phyloP scores from a whole-genome alignment of 441 rosid species.

The Croton setiger region DNA sequence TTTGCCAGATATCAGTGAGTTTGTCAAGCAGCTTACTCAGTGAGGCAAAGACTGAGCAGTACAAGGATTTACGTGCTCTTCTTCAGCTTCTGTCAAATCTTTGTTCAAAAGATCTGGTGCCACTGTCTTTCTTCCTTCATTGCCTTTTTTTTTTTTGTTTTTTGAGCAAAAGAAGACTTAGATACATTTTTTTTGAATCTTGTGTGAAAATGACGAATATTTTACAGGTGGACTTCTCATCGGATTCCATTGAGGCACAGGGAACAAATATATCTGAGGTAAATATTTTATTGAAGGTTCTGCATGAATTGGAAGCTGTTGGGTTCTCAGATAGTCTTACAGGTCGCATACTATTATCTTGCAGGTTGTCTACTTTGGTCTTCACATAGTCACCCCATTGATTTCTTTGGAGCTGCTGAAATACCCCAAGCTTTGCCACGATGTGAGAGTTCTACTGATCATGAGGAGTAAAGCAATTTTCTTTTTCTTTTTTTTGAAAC shows the following conservation, averaged over 20 bases:
- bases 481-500: constrained; percentile 13
- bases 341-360: constrained; percentile 64
- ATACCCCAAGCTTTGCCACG: constrained; percentile 96
- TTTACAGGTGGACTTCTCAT: constrained; percentile 86
- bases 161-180: neutral
- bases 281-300: constrained; percentile 21
- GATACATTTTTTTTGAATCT: no score
- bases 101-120: constrained; percentile 95
- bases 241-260: constrained; percentile 63
- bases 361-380: constrained; percentile 93
- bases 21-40: constrained; percentile 76
- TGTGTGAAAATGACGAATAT: constrained; percentile 9
- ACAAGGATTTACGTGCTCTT: constrained; percentile 90
- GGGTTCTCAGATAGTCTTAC: constrained; percentile 40
- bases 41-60: constrained; percentile 82
- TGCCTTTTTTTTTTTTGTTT: neutral
- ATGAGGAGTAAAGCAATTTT: constrained; percentile 9
- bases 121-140: constrained; percentile 9
- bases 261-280: constrained; percentile 87
- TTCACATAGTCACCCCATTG: constrained; percentile 86
- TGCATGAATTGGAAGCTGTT: constrained; percentile 20
- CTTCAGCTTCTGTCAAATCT: constrained; percentile 94
- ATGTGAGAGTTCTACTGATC: constrained; percentile 53
- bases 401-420: constrained; percentile 89
- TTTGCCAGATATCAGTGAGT: constrained; percentile 65